Evolutionary conservation across 2,329 filamentous ascomycete genomes (phyloP), one percentile per base, ranked within the genome.

Genomic region (Simplicillium aogashimaense): DNA sequence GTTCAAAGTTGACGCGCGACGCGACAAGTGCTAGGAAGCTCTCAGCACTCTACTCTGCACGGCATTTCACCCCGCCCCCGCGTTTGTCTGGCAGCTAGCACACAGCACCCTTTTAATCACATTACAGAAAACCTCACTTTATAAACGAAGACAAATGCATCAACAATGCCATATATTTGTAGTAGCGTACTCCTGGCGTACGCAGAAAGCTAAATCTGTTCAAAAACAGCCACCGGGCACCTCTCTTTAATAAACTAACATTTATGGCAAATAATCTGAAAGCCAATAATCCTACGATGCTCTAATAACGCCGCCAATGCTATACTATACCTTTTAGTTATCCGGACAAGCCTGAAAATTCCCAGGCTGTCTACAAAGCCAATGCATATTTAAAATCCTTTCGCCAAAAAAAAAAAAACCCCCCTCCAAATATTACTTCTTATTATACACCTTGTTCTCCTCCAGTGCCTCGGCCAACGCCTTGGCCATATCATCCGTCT

Each of bases 401-500:
- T 38, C 50, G 36, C 44, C 33, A 12, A 35, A 16, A 42, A 32
- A 17, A 31, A 39, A 39, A 29, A 31, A 28, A 20, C 32, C 13
- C 30, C 15, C 37, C 39, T 15, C 29, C 18, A 35, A 60, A 57
- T 57, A 58, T 52, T 57, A 67, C 50, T 68, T 66, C 57, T 78
- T 77, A 51, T 78, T 76, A 43, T 70, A 66, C 42, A 61, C 57
- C 61, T 78, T 78, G 51, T 76, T 58, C 46, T 66, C 60, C 56
- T 78, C 72, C 52, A 78, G 45, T 3, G 61, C 63, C 13, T 57
- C 57, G 1, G 72, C 70, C 32, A 86, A 57, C 37, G 66, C 63
- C 50, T 67, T 63, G 11, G 81, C 73, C 33, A 78, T 51, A 29
- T 74, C 70, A 46, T 70, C 65, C 3, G 79, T 80, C 65, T 83